Evolutionary conservation across 805 yeast genomes (phyloP), one percentile per base, ranked within the genome.

Genomic region (Candida sanyiensis): DNA sequence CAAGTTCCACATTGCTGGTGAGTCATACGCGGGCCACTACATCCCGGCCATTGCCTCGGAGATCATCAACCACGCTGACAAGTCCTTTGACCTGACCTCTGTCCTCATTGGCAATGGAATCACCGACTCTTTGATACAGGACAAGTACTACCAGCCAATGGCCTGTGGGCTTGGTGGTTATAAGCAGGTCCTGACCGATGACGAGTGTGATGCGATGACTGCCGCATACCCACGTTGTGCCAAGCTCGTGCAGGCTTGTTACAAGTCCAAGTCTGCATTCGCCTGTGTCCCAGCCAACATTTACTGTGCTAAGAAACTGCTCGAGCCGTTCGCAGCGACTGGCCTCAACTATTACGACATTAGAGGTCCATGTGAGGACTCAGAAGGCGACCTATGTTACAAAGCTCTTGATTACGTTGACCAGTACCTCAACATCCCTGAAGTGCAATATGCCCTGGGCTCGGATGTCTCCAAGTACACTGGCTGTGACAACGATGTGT

Each of bases 31-130:
- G 32, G 94, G 94, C 27, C 89, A 82, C 58, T 83, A 83, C 59
- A 80, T 83, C 42, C 93, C 93, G 9, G 76, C 72, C 7, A 79
- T 77, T 52, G 81, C 81, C 16, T 67, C 70, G 28, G 77, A 74
- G 44, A 72, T 77, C 37, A 51, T 62, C 18, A 60, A 61, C 42
- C 61, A 59, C 37, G 62, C 68, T n/a, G 71, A 66, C 49, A 65
- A 77, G 40, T 63, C 72, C 16, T 78, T 81, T 54, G 75, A 85
- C 52, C 69, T 88, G 49, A 66, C 83, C 10, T 84, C 96, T 4
- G 80, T 89, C 15, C 57, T 90, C 57, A 89, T 89, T 54, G 97
- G 97, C 46, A 89, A 89, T 59, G 97, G 97, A 38, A 75, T 89
- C 50, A 86, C 95, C 25, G 95, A 87, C 59, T 83, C 95, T 3